These are phyloP conservation scores for Cadophora sp. DNA, from an alignment of 2,329 filamentous ascomycete genomes.

Conservation along the genomic window DNA sequence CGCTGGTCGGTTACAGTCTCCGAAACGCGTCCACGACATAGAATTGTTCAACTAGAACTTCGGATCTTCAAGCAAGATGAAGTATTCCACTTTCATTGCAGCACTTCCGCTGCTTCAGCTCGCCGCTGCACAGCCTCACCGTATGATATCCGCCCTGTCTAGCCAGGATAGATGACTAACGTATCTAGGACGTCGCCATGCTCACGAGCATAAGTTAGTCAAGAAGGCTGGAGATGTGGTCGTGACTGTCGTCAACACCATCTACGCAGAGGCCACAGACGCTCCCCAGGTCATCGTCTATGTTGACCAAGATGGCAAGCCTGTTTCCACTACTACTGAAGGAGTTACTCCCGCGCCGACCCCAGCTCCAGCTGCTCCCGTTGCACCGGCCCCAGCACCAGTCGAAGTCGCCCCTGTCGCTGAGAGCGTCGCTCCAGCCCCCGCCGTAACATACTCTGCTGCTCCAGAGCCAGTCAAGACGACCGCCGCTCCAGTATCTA, in stretches of 20 bases:
- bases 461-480: conserved; percentile 7
- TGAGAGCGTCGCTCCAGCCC: conserved; percentile 3
- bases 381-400: conserved; percentile 1
- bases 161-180: conserved; percentile 4
- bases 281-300: conserved; percentile 62
- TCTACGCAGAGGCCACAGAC: conserved; percentile 45
- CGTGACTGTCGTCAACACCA: conserved; percentile 46
- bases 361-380: conserved; percentile 11
- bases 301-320: conserved; percentile 63
- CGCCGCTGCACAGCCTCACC: conserved; percentile 50
- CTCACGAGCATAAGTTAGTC: conserved; percentile 36
- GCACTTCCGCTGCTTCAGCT: conserved; percentile 49
- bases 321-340: conserved; percentile 51
- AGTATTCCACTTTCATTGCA: conserved; percentile 46
- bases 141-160: conserved; percentile 18
- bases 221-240: conserved; percentile 39
- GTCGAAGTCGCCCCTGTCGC: background rate
- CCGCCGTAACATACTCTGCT: background rate
- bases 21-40: conserved; percentile 27
- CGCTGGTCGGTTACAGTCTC: conserved; percentile 31
- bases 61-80: conserved; percentile 49
- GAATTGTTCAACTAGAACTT: conserved; percentile 24
- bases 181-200: conserved; percentile 34
- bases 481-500: conserved; percentile 13
- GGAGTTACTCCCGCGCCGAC: conserved; percentile 18